Base-by-base conservation (phyloP, 73 alveolate species). In the Paramecium octaurelia region DNA sequence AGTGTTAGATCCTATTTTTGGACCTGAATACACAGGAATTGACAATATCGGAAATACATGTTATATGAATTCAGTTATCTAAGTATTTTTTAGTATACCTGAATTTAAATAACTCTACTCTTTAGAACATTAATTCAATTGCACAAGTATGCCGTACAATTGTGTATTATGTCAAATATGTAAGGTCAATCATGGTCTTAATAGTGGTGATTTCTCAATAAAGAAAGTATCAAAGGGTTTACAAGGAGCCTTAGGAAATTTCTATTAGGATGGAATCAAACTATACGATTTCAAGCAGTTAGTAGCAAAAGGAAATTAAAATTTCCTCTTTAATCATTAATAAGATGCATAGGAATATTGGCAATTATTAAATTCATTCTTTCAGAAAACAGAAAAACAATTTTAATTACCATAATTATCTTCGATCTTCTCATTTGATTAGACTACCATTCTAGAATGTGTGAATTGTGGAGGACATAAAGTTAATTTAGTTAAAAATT, bases 291-390 rank as follows among this genome's bases (percentile, higher is more conserved):
- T 99, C 95, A 99, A 98, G 93, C 87, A 95, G 42, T 93, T 97
- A 90, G 94, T 99, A 59, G 99, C 99, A n/a, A 97, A 98, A 84
- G 99, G 99, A 85, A 98, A 97, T 93, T 92, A 93, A 21, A 99
- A 98, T 92, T 99, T 99, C 92, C 83, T 97, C 27, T 93, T 99
- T 50, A 96, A 96, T 58, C 95, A 96, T 92, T 97, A 96, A 92
- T 99, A 98, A 73, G 99, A 99, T 94, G 99, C 99, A n/a, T 95
- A 93, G 40, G 99, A 99, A 94, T 99, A 98, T 92, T 94, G 96
- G 88, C 42, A 70, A 35, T 92, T 96, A 94, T 92, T 99, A 83
- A 85, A 93, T 14, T 97, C 95, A 69, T 93, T 94, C 91, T 83
- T 98, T 68, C 94, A 96, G 80, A 96, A 95, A 64, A 92, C 92